Evolutionary conservation across 176 grass and related monocot genomes (phyloP).

Genomic region (Ensete ventricosum): DNA sequence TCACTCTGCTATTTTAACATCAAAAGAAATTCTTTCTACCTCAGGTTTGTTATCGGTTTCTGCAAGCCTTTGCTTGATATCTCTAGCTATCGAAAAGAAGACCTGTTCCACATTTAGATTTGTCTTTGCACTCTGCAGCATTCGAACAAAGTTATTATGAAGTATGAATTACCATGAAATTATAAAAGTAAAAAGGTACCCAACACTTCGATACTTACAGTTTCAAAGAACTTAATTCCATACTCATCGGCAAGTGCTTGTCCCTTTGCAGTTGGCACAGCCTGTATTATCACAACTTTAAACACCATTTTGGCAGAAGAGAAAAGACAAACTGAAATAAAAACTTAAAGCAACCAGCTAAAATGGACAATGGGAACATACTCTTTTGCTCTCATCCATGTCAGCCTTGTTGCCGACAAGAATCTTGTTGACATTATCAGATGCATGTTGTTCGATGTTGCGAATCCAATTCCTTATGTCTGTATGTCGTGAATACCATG

Average conservation of each 20-base stretch:
- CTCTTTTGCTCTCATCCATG: conserved; percentile 24
- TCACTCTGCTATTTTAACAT: neutral
- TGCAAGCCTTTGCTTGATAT: conserved; percentile 21
- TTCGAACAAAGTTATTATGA: neutral
- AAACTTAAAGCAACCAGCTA: neutral
- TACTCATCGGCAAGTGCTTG: conserved; percentile 26
- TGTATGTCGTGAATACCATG: neutral
- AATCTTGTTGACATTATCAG: conserved; percentile 25
- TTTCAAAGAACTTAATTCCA: conserved; percentile 23
- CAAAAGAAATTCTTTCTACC: neutral
- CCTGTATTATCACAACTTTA: neutral
- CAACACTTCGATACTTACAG: neutral
- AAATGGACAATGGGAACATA: neutral
- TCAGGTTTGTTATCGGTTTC: conserved; percentile 19
- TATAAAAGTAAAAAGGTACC: neutral
- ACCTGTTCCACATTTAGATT: conserved; percentile 22
- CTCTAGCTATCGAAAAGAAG: conserved; percentile 24
- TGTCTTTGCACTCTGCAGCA: conserved; percentile 21
- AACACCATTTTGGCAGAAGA: neutral
- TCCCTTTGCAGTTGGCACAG: conserved; percentile 17
- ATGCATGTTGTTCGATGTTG: conserved; percentile 25
- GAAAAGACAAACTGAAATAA: neutral
- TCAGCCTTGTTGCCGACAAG: conserved; percentile 21
- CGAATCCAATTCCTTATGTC: conserved; percentile 25
- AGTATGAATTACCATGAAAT: neutral